Conservation (phyloP, 2,329 filamentous ascomycete species). For the Ophiocordyceps polyrhachis-furcata region DNA sequence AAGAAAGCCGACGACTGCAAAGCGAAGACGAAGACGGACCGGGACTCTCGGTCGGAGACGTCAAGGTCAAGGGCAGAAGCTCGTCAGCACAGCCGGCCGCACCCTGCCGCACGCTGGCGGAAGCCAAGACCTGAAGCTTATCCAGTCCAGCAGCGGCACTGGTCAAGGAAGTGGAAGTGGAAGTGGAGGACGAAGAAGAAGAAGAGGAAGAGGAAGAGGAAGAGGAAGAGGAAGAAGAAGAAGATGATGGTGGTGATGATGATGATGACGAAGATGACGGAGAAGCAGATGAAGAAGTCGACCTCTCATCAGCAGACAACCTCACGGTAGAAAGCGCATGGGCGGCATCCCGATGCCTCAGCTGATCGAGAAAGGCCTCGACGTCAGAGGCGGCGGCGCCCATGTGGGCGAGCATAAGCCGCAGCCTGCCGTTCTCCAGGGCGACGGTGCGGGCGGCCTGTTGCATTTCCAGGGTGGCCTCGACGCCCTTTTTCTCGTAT, state of each 20-base stretch:
- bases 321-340: conserved; percentile 7
- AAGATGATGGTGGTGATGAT: too few species aligned
- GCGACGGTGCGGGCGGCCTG: conserved; percentile 29
- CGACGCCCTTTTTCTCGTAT: conserved; percentile 27
- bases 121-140: conserved; percentile 19
- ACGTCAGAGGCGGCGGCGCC: conserved; percentile 21
- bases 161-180: too few species aligned
- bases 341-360: conserved; percentile 13
- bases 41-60: conserved; percentile 1
- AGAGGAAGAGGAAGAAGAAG: too few species aligned
- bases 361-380: conserved; percentile 19
- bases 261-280: too few species aligned
- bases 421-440: conserved; percentile 26
- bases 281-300: too few species aligned
- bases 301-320: background rate
- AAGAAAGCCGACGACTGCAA: conserved; percentile 2
- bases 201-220: too few species aligned
- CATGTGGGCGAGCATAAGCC: conserved; percentile 20
- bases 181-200: too few species aligned
- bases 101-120: conserved; percentile 14
- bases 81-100: conserved; percentile 1
- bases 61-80: background rate
- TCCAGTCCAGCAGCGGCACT: conserved; percentile 7
- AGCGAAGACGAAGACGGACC: conserved; percentile 5
- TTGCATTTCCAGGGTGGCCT: conserved; percentile 35